phyloP scores from a whole-genome alignment of 164 flowering plant genomes.

The Aristolochia contorta region DNA sequence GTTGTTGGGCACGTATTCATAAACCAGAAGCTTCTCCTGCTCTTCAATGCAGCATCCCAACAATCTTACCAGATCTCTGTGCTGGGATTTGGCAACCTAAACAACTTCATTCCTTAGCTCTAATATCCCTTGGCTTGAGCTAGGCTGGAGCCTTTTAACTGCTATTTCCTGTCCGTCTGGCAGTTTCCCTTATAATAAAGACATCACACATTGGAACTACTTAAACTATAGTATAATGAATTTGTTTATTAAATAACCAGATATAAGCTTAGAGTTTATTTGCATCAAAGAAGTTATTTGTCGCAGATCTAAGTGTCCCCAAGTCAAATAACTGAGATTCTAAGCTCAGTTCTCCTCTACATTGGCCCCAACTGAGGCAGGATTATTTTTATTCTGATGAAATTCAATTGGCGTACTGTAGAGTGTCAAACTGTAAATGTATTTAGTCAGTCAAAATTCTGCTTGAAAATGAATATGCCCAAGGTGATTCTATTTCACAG shows the following conservation, averaged over 20 bases:
- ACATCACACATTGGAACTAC: not conserved
- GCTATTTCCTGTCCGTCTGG: no score
- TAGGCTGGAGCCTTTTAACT: conserved; percentile 21
- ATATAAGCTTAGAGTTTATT: conserved; percentile 13
- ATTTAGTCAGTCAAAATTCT: no score
- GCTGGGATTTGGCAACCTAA: no score
- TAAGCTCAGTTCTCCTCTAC: not conserved
- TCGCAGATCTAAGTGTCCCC: conserved; percentile 14
- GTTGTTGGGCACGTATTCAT: conserved; percentile 35
- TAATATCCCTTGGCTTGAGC: conserved; percentile 15
- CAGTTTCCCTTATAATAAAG: conserved; percentile 23
- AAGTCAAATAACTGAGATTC: conserved; percentile 14
- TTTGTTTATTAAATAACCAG: not conserved
- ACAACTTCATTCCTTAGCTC: conserved; percentile 30
- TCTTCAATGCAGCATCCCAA: no score
- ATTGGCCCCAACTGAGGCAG: no score
- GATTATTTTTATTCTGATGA: no score
- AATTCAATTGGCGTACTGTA: no score
- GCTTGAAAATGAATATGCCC: no score
- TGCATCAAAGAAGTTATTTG: conserved; percentile 23
- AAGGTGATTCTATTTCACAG: no score
- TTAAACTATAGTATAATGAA: not conserved
- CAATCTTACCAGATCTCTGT: no score
- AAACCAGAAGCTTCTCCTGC: no score
- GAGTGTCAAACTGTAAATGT: no score